Percentiles rank a stretch among this genome's conserved stretches.
Evolutionary conservation across 1,284 basidiomycete species (phyloP).

Genomic region (Boletellus dicymbophilus): DNA sequence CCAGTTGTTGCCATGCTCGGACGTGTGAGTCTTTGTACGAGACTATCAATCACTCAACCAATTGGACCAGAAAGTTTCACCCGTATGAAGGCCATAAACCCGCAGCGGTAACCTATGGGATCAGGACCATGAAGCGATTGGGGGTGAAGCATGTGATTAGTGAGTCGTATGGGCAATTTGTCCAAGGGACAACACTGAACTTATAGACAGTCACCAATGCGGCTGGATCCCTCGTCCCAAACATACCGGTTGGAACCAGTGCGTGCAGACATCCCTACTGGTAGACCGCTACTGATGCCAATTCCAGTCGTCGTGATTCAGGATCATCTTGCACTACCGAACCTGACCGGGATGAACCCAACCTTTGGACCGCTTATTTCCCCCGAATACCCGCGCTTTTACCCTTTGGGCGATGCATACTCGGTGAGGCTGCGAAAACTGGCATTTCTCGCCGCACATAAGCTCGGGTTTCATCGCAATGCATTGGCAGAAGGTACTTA

Average conservation of each 20-base stretch:
- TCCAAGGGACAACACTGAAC: conserved; percentile 1
- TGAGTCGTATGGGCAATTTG: conserved; percentile 36
- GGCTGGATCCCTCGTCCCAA: conserved; percentile 73
- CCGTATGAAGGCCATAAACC: conserved; percentile 79
- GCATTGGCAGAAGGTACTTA: conserved; percentile 77
- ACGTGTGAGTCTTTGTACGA: conserved; percentile 48
- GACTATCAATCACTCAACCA: background rate
- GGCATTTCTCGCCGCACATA: conserved; percentile 67
- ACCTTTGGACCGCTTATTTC: conserved; percentile 69
- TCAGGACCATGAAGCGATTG: conserved; percentile 73
- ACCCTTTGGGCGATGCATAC: conserved; percentile 81
- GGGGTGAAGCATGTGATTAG: conserved; percentile 77
- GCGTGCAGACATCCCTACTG: conserved; percentile 28
- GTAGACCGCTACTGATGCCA: conserved; percentile 12
- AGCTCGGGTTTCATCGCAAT: conserved; percentile 45
- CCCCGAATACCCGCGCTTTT: conserved; percentile 63
- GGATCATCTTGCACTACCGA: conserved; percentile 82
- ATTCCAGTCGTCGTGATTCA: conserved; percentile 73
- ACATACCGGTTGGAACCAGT: conserved; percentile 81
- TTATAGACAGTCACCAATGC: conserved; percentile 76
- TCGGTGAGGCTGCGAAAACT: conserved; percentile 66
- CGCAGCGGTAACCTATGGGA: conserved; percentile 71
- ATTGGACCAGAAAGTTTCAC: conserved; percentile 56
- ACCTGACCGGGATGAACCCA: conserved; percentile 76
- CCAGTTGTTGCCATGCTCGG: conserved; percentile 87